Evolutionary conservation across 139 green algal genomes (phyloP).

Genomic region (Coelastrella sp.): DNA sequence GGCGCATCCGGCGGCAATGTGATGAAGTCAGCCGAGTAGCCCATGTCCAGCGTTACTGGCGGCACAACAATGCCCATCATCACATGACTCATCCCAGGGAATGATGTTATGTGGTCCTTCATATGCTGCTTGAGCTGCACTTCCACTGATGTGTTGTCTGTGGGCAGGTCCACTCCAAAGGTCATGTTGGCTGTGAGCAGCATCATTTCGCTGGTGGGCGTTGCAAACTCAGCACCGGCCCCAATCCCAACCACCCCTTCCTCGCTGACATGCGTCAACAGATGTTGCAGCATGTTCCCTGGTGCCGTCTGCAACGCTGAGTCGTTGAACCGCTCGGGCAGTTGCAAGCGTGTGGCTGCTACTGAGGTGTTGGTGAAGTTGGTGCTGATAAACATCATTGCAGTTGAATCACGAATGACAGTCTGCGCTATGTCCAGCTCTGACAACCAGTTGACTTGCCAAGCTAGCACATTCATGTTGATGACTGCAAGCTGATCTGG

Average conservation of each 20-base stretch:
- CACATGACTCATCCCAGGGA: background rate
- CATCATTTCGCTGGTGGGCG: constrained; percentile 12
- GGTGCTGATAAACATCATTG: background rate
- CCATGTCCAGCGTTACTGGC: constrained; percentile 16
- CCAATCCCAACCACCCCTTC: background rate
- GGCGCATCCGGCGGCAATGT: background rate
- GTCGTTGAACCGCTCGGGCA: background rate
- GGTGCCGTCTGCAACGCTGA: background rate
- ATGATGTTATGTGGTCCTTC: too few relatives aligned
- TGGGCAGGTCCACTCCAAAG: background rate
- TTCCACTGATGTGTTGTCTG: background rate
- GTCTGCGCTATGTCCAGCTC: background rate
- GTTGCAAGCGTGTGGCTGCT: background rate
- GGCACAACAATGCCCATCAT: constrained; percentile 31
- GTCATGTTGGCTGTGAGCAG: constrained; percentile 32
- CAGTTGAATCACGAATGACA: background rate
- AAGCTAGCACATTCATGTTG: background rate
- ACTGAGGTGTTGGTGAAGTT: constrained; percentile 20
- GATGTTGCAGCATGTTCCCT: background rate
- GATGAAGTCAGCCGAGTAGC: constrained; percentile 9
- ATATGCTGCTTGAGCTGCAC: constrained; percentile 16
- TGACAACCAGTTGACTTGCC: background rate
- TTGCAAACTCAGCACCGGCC: background rate
- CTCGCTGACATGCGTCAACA: background rate
- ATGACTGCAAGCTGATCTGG: background rate